Percentiles rank a stretch among this genome's conserved stretches.
These are phyloP conservation scores for Acer saccharum DNA, from an alignment of 345 rosid species.

Conservation along the genomic window DNA sequence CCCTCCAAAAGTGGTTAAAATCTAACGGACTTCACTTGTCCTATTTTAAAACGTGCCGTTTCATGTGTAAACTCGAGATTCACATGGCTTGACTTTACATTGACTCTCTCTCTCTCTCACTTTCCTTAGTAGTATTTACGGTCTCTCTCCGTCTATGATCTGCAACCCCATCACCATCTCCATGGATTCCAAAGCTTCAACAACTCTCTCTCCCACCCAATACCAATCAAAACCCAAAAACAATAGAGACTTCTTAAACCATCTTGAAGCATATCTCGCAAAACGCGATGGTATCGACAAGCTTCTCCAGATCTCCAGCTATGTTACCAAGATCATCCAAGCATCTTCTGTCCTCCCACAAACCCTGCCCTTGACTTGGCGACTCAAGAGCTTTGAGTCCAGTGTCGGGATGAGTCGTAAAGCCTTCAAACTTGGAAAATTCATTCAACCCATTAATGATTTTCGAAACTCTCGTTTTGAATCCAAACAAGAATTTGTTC, in stretches of 20 bases:
- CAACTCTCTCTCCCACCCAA: constrained; percentile 5
- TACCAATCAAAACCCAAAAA: constrained; percentile 10
- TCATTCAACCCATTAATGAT: constrained; percentile 78
- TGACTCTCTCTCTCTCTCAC: background rate
- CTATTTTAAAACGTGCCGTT: no score
- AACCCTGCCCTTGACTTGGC: constrained; percentile 34
- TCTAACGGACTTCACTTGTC: no score
- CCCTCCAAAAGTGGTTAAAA: no score
- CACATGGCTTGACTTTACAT: background rate
- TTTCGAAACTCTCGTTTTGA: constrained; percentile 52
- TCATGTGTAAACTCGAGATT: background rate
- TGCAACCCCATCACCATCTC: constrained; percentile 5
- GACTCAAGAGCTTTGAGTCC: constrained; percentile 80
- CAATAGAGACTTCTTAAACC: constrained; percentile 57
- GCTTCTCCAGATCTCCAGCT: constrained; percentile 82
- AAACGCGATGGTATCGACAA: constrained; percentile 89
- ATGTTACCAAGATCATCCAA: constrained; percentile 77
- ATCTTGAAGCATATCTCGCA: constrained; percentile 73
- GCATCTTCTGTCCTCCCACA: constrained; percentile 62
- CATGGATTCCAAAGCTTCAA: constrained; percentile 40
- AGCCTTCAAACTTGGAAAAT: constrained; percentile 91
- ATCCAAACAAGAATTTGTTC: constrained; percentile 43
- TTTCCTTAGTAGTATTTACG: background rate
- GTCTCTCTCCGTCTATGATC: background rate
- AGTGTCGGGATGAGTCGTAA: constrained; percentile 91